Evolutionary conservation across 768 basidiomycete genomes (phyloP), one percentile per base, ranked within the genome.

Genomic region (Tylopilus felleus): DNA sequence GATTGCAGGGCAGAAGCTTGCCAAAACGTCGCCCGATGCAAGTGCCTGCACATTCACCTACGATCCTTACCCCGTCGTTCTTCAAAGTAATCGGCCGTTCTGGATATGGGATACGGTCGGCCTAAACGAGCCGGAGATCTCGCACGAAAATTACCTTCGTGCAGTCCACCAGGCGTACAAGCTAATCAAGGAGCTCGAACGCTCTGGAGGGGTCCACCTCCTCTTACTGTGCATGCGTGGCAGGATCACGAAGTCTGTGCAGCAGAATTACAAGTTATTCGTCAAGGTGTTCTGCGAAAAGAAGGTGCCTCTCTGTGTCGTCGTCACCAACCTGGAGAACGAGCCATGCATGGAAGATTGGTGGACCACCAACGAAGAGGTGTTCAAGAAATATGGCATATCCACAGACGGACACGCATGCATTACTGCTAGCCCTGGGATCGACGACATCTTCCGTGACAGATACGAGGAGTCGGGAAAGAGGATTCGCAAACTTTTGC

Each of bases 201-300:
- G 35, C 23, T 58, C 57, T 4, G 71, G 64, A 17, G 75, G 78
- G 10, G 58, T 78, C 28, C 71, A 66, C 57, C 67, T 78, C 17
- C 72, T 78, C 27, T 53, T 78, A 27, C 67, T 71, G 38, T 71
- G 71, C 56, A 72, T 74, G 66, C 72, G 71, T 8, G 73, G 67
- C 8, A 66, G 75, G 57, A 67, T 77, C 58, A 74, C 64, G 8
- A 67, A 68, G 22, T 59, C 69, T 1, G 61, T 70, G 48, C 60
- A 68, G 36, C 68, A 69, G 49, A 78, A 77, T 52, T 78, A 74
- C 65, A 63, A 50, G 35, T 35, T 77, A 28, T 76, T 77, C 52
- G 56, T 55, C 49, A 64, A 75, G 6, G 64, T 77, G n/a, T 64
- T 78, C 17, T 78, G 77, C 46, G 67, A 65, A 28, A 53, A 52